Conservation (phyloP, 2,329 filamentous ascomycete genomes). For the Fusarium euwallaceae region DNA sequence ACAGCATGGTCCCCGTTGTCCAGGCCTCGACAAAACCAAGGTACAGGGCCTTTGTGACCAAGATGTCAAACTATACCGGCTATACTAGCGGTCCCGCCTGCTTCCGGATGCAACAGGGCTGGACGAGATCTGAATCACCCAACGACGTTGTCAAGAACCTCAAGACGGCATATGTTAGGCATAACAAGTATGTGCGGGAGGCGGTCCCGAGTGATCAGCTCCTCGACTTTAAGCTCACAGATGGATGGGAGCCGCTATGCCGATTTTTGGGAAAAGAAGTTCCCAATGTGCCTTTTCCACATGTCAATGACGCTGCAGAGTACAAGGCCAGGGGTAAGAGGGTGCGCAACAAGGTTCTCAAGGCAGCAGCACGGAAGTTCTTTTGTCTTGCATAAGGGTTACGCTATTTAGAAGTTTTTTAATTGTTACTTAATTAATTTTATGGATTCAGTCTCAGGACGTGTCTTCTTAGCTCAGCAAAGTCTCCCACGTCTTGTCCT, state of each 20-base stretch:
- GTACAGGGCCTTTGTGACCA: neutral
- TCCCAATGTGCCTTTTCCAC: slow-evolving; percentile 47
- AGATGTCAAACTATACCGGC: neutral
- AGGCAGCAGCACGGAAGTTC: slow-evolving; percentile 1
- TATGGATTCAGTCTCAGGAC: slow-evolving; percentile 1
- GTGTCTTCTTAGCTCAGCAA: slow-evolving; percentile 12
- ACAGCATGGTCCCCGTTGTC: slow-evolving; percentile 36
- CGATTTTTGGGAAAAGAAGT: slow-evolving; percentile 50
- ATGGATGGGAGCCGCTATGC: slow-evolving; percentile 53
- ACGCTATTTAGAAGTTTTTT: neutral
- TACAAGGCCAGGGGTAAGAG: slow-evolving; percentile 3
- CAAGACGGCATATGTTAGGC: slow-evolving; percentile 41
- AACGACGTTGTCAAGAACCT: slow-evolving; percentile 20
- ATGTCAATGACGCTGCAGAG: slow-evolving; percentile 42
- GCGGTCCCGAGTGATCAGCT: slow-evolving; percentile 41
- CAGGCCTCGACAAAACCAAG: neutral
- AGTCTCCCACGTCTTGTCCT: slow-evolving; percentile 14
- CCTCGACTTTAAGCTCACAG: slow-evolving; percentile 47
- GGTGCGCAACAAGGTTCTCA: slow-evolving; percentile 10
- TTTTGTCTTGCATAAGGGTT: too few relatives aligned
- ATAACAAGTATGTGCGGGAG: slow-evolving; percentile 45
- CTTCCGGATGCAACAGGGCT: slow-evolving; percentile 25
- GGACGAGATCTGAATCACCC: slow-evolving; percentile 8
- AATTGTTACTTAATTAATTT: neutral
- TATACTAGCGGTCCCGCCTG: slow-evolving; percentile 3